Base-by-base conservation (phyloP, 225 moss, liverwort and hornwort species). In the Neckera pumila region DNA sequence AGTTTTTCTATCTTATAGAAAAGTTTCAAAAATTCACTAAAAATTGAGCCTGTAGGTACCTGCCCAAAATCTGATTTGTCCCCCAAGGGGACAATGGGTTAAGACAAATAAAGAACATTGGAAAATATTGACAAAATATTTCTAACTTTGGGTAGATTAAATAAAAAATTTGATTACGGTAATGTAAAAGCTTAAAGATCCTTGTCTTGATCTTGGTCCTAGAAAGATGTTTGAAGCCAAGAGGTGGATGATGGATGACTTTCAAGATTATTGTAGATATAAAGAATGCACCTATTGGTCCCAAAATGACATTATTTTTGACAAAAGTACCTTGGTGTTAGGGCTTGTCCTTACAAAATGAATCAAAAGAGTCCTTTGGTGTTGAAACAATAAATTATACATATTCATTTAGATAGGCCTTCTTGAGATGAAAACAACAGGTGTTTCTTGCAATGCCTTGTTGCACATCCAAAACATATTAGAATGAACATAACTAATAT, bases 101-200 rank as follows among this genome's bases (percentile, higher is more conserved):
- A n/a, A n/a, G n/a, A 40, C 4, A 28, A 18, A 28, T 23, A 16
- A 56, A 51, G 2, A 75, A 33, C 1, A 49, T 5, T 7, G 2
- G 2, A 2, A 2, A n/a, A 36, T 23, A 51, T 9, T 14, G 4
- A 0, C 2, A 53, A 9, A 36, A 22, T 15, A 13, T n/a, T 26
- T 17, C 3, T 38, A 6, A 6, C 27, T 34, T 18, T 15, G 3
- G 2, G 11, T 0, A 57, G 0, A n/a, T 78, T 4, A n/a, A 10
- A 56, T 36, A 14, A 36, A 56, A 25, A 4, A 27, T 1, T 79
- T 26, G 17, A 1, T 38, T 17, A 17, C 0, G 4, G 0, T 10
- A 38, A 17, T 17, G 58, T 38, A 1, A 17, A 57, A 38, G 0
- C 4, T 56, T 17, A 57, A 7, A 26, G 38, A 6, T 38, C 6